Evolutionary conservation across 1,284 basidiomycete species (phyloP), one percentile per base, ranked within the genome.

Genomic region (Schizophyllum amplum): DNA sequence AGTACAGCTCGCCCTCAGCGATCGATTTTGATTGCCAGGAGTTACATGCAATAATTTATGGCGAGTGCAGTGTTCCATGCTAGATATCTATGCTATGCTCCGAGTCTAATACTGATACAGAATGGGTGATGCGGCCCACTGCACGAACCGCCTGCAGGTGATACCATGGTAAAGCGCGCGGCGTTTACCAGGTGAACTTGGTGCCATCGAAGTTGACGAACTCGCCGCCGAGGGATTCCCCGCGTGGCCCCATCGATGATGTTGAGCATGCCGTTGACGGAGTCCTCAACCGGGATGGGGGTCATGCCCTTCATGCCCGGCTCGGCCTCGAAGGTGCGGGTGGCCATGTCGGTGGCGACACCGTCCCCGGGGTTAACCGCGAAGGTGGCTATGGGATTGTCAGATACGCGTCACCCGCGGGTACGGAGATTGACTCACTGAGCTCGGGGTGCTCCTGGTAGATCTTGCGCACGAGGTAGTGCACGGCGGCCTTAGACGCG

Each of bases 331-430:
- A 47, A 46, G 9, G 46, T 47, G 22, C 15, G 21, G 33, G 47
- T 54, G 23, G 46, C 53, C 53, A 54, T 54, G 23, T 54, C 53
- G 23, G 53, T 54, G n/a, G 42, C 42, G 21, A 54, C 53, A 46
- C 53, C 47, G 5, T 42, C 33, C 13, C 53, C 53, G 1, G 53
- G 53, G 46, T 47, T 15, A 22, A 54, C 48, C 4, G 53, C 53
- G 9, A 54, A 22, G 23, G 46, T 11, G 3, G 48, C 33, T 42
- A 17, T 3, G 7, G 33, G 33, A 9, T 9, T 17, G 33, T 42
- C 17, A 42, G 7, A 42, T 13, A 2, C 3, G 2, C 3, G 11
- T 4, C 13, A 42, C 11, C 2, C 11, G 3, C 11, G 17, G 13
- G 17, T 42, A 9, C 13, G 2, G 17, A 42, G 33, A 3, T 13